A percentile compares a stretch with the other conserved stretches of the same genome.
Evolutionary conservation across 106 monocot species (phyloP).

Genomic region (Allium cepa): DNA sequence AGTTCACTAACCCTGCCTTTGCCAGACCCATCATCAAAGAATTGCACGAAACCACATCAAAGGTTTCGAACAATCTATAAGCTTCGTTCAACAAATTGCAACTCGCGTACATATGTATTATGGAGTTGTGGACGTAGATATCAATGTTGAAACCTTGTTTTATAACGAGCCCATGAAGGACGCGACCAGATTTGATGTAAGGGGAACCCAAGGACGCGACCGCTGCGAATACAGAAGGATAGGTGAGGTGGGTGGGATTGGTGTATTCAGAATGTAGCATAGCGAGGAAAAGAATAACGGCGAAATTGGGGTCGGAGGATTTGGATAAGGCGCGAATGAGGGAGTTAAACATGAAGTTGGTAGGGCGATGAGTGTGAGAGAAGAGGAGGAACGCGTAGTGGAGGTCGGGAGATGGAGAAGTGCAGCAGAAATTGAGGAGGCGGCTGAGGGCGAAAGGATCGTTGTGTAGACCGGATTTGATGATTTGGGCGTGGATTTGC

Average conservation of each 20-base stretch:
- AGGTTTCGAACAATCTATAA: conserved; percentile 12
- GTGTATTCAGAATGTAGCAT: conserved; percentile 24
- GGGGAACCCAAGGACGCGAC: conserved; percentile 14
- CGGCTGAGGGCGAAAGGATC: conserved; percentile 33
- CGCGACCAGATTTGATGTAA: conserved; percentile 8
- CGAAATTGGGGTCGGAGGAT: conserved; percentile 22
- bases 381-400: conserved; percentile 37
- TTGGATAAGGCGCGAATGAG: conserved; percentile 39
- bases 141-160: conserved; percentile 37
- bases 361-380: conserved; percentile 21
- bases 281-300: conserved; percentile 31
- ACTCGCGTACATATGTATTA: conserved; percentile 46
- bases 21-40: conserved; percentile 41
- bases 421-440: conserved; percentile 40
- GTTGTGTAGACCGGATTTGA: conserved; percentile 38
- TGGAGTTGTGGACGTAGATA: conserved; percentile 28
- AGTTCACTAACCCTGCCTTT: conserved; percentile 13
- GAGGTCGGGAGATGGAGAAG: conserved; percentile 24
- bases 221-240: conserved; percentile 38
- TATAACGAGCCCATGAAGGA: conserved; percentile 38
- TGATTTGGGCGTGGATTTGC: conserved; percentile 47
- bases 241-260: conserved; percentile 24
- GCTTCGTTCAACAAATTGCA: conserved; percentile 22
- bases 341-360: conserved; percentile 44
- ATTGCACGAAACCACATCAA: conserved; percentile 45